Evolutionary conservation across 139 green algal genomes (phyloP).

Genomic region (Volvox africanus): DNA sequence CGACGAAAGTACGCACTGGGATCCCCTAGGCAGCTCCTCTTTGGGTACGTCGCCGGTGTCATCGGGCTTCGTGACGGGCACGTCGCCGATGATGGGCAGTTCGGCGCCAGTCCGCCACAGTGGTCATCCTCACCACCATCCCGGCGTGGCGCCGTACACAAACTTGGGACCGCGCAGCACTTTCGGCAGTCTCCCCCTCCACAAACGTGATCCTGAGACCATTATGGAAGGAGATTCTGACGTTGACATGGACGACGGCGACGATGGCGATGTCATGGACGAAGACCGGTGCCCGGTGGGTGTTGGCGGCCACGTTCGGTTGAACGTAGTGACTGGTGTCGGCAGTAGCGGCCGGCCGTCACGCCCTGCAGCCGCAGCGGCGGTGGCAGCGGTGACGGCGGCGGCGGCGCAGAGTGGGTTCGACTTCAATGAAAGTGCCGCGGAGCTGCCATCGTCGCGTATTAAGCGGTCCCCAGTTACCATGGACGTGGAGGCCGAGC

Average conservation of each 20-base stretch:
- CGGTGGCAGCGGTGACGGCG: background rate
- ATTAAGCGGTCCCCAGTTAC: background rate
- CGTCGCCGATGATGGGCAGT: constrained; percentile 35
- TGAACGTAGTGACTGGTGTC: constrained; percentile 27
- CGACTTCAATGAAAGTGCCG: background rate
- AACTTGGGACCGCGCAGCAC: background rate
- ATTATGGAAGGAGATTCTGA: constrained; percentile 31
- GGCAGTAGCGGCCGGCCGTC: background rate
- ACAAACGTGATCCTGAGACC: constrained; percentile 26
- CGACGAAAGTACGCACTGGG: constrained; percentile 35
- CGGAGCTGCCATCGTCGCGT: background rate
- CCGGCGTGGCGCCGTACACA: constrained; percentile 3
- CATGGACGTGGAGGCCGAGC: constrained; percentile 72
- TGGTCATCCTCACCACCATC: background rate
- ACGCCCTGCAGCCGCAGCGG: constrained; percentile 18
- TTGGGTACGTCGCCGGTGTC: constrained; percentile 41
- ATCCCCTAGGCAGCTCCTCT: constrained; percentile 24
- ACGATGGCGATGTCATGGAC: constrained; percentile 20
- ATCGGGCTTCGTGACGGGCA: constrained; percentile 18
- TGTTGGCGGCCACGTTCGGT: background rate
- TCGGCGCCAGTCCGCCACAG: background rate
- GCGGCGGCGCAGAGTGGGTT: constrained; percentile 8
- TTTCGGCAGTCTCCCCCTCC: background rate
- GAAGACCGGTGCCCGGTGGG: background rate
- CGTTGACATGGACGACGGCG: constrained; percentile 43